These are phyloP conservation scores for Amanita inopinata DNA, from an alignment of 768 basidiomycete species.

Conservation along the genomic window DNA sequence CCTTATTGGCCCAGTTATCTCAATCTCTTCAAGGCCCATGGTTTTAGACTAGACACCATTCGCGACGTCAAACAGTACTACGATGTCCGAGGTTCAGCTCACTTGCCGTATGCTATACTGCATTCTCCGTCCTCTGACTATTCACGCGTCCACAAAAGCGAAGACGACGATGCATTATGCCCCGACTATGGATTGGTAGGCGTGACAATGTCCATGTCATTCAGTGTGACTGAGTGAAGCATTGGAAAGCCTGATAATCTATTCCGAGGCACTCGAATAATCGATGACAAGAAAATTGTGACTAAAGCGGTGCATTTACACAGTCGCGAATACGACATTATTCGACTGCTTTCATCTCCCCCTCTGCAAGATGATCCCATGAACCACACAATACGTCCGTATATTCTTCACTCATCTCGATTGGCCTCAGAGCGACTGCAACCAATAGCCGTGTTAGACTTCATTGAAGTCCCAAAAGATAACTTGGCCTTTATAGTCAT, in stretches of 20 bases:
- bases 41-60: conserved; percentile 60
- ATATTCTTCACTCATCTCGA: conserved; percentile 9
- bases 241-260: conserved; percentile 55
- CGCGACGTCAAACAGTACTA: conserved; percentile 58
- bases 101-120: conserved; percentile 3
- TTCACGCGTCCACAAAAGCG: conserved; percentile 20
- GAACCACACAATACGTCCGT: conserved; percentile 74
- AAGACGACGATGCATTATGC: conserved; percentile 52
- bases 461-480: conserved; percentile 45
- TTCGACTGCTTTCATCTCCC: conserved; percentile 44
- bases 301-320: conserved; percentile 57
- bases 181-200: conserved; percentile 64
- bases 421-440: not conserved
- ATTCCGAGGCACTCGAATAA: conserved; percentile 52
- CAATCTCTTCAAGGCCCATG: conserved; percentile 33
- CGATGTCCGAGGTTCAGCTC: conserved; percentile 15
- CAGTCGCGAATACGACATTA: conserved; percentile 55
- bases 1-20: conserved; percentile 58
- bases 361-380: conserved; percentile 45
- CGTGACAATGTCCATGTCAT: conserved; percentile 10
- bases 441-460: conserved; percentile 50
- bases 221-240: conserved; percentile 9
- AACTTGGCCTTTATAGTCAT: conserved; percentile 60
- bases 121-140: conserved; percentile 21
- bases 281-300: conserved; percentile 44